Evolutionary conservation across 2,329 filamentous ascomycete species (phyloP), one percentile per base, ranked within the genome.

Genomic region (Fusarium sp.): DNA sequence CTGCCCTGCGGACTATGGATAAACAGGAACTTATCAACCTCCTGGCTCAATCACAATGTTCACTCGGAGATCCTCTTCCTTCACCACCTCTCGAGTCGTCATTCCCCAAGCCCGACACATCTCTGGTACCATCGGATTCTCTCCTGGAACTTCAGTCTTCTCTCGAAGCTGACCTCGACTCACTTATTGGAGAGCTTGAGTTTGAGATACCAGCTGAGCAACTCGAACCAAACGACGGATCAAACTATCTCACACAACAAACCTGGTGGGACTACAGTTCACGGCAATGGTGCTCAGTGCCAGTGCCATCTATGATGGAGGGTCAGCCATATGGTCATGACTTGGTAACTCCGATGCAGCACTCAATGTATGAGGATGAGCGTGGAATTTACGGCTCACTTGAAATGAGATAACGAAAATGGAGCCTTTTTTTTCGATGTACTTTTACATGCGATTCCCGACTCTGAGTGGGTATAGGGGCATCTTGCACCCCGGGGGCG

Each of bases 11-110:
- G 53, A 84, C 83, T 58, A 79, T 92, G 15, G 86, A 89, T 5
- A 85, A 90, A 23, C 86, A 88, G 70, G 88, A 89, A 67, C 85
- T 92, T 8, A 83, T 91, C 42, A 84, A 82, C 64, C 84, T 91
- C 26, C 81, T 90, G 55, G 85, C 87, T 59, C 82, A 82, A n/a
- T 80, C 84, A 2, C 70, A 77, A 15, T 78, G 83, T 42, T 83
- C 86, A 65, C 78, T 80, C 23, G 79, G 80, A 17, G 78, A 75
- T 33, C 82, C 83, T 17, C 82, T 88, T 6, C 87, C 87, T 18
- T 87, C 87, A 7, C 86, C 87, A 17, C 87, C 87, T 18, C 80
- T 88, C 55, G 84, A 88, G 60, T 83, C 82, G 11, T 85, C 86
- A 15, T 83, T 86, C 6, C 76, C 83, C 12, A 84, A 84, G 14